Evolutionary conservation across 2,329 filamentous ascomycete genomes (phyloP).

Genomic region (Graphiopsis chlorocephala): DNA sequence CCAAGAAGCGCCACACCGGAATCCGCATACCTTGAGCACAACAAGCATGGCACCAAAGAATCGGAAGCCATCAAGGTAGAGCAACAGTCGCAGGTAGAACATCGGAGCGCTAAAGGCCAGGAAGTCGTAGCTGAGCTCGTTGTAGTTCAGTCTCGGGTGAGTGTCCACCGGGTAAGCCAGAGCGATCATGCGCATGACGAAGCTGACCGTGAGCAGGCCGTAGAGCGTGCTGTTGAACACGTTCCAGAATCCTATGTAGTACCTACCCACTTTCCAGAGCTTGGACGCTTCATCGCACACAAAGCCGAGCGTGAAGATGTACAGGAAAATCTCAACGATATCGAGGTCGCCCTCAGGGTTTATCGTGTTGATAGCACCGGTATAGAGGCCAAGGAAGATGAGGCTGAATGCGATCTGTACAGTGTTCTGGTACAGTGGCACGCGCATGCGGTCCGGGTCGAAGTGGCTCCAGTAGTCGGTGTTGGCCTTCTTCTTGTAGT

Average conservation of each 20-base stretch:
- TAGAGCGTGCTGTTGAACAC: conserved; percentile 89
- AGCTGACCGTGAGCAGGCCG: conserved; percentile 70
- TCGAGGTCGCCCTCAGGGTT: conserved; percentile 84
- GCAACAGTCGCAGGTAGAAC: conserved; percentile 91
- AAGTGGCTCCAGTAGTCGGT: conserved; percentile 76
- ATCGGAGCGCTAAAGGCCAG: conserved; percentile 89
- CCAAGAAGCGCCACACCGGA: too few relatives aligned
- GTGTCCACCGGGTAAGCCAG: conserved; percentile 58
- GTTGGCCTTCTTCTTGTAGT: conserved; percentile 80
- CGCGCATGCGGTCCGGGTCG: conserved; percentile 90
- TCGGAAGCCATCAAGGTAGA: conserved; percentile 88
- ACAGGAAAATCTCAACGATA: conserved; percentile 76
- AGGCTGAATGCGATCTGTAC: conserved; percentile 83
- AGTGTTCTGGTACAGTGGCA: conserved; percentile 87
- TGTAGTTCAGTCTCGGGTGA: conserved; percentile 58
- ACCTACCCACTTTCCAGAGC: conserved; percentile 88
- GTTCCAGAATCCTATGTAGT: conserved; percentile 95
- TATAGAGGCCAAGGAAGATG: conserved; percentile 81
- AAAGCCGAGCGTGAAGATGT: conserved; percentile 88
- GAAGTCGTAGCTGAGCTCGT: conserved; percentile 87
- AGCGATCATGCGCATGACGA: conserved; percentile 76
- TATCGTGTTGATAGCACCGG: conserved; percentile 88
- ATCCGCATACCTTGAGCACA: conserved; percentile 65
- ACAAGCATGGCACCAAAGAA: conserved; percentile 99
- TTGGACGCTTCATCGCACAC: conserved; percentile 84